These are phyloP conservation scores for Rhizopogon roseolus DNA, from an alignment of 768 basidiomycete species.

Conservation along the genomic window DNA sequence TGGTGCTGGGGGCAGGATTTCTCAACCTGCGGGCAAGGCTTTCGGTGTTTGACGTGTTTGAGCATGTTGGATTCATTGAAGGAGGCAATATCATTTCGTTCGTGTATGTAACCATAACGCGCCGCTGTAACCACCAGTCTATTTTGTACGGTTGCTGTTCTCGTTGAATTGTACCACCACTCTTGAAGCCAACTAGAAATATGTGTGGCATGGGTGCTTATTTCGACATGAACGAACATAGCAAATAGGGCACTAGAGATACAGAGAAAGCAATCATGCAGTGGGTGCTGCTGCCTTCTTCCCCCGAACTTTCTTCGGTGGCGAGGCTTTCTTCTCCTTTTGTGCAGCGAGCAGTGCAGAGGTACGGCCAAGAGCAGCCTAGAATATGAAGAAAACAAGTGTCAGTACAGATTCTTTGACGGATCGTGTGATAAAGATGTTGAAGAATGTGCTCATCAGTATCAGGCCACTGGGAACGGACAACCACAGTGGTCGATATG, in stretches of 20 bases:
- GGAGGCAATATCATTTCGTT: background rate
- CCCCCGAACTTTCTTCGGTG: slow-evolving; percentile 68
- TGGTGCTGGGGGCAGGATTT: slow-evolving; percentile 47
- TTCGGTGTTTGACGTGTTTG: slow-evolving; percentile 24
- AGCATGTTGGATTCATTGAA: background rate
- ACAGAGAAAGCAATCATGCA: slow-evolving; percentile 19
- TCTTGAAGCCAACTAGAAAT: background rate
- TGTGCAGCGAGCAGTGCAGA: slow-evolving; percentile 68
- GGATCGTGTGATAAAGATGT: background rate
- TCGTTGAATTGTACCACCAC: background rate
- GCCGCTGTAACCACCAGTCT: background rate
- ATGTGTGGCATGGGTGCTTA: slow-evolving; percentile 8
- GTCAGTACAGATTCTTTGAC: slow-evolving; percentile 47
- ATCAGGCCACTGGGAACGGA: slow-evolving; percentile 25
- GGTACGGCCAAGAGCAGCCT: slow-evolving; percentile 75
- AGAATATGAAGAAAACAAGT: slow-evolving; percentile 6
- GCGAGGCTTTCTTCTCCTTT: slow-evolving; percentile 63
- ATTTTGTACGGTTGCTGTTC: background rate
- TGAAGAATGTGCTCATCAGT: slow-evolving; percentile 18
- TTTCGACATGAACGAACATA: slow-evolving; percentile 19
- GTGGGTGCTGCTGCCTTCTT: slow-evolving; percentile 41
- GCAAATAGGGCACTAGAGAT: slow-evolving; percentile 15
- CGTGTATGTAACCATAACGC: background rate
- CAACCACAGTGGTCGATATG: slow-evolving; percentile 13
- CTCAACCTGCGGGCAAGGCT: slow-evolving; percentile 50